Evolutionary conservation across 2,329 filamentous ascomycete genomes (phyloP), one percentile per base, ranked within the genome.

Genomic region (Samsoniella hepiali): DNA sequence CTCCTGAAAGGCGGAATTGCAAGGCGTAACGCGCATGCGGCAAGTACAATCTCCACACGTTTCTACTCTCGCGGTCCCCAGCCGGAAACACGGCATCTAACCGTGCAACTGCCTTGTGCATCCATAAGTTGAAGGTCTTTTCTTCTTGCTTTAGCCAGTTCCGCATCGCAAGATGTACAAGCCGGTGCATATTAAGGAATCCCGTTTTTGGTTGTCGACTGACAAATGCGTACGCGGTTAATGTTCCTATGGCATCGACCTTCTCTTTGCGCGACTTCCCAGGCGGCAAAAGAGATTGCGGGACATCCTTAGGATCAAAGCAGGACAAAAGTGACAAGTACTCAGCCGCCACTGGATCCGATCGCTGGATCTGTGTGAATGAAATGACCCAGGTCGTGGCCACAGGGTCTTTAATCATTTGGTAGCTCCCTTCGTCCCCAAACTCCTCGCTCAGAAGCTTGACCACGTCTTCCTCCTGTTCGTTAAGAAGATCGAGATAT

Each of bases 261-360:
- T 68, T 63, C 49, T 68, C 62, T 42, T 67, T 66, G 13, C 67
- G 27, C 5, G 65, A 67, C 6, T 56, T 13, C 0, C 11, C 59
- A 2, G 3, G 8, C 2, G 76, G 75, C 8, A 75, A 66, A 1
- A 80, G 65, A 3, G 72, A 73, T 60, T 65, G 67, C 9, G 77
- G 73, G 47, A 80, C 76, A 0, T 71, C 72, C 64, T 75, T 76
- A 5, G 72, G 69, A 65, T 77, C 72, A 55, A 81, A 72, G 50
- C 71, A 78, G 5, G 75, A 76, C 49, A 80, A 73, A 59, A 81
- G 77, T 0, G 71, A 72, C 2, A 82, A 68, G 58, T 77, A 68
- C 1, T 76, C 64, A 59, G 73, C 74, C 4, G 78, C 78, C 5
- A 68, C 42, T 3, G 61, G 27, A 64, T 78, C 65, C 1, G 34